Conservation (phyloP, 1,284 basidiomycete genomes). For the Schizopora paradoxa region DNA sequence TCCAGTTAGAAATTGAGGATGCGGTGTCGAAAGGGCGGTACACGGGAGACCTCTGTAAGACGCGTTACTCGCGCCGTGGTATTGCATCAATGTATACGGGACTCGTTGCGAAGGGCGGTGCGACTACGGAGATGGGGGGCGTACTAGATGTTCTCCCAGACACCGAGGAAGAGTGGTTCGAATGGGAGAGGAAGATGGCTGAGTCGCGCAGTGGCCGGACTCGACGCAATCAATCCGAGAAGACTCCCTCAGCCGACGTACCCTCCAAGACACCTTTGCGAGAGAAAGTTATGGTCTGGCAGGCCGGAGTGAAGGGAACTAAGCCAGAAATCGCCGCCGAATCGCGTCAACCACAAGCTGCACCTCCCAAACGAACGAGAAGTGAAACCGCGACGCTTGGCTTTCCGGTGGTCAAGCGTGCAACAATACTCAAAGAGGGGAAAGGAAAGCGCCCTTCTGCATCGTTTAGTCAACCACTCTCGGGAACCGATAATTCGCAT, state of each 20-base stretch:
- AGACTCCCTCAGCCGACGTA: background rate
- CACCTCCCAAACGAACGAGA: background rate
- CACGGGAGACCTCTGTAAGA: constrained; percentile 14
- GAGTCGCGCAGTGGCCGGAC: constrained; percentile 9
- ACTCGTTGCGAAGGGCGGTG: background rate
- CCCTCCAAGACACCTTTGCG: constrained; percentile 5
- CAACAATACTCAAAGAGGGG: constrained; percentile 4
- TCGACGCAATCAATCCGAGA: constrained; percentile 12
- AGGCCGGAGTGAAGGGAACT: constrained; percentile 11
- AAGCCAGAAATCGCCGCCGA: constrained; percentile 1
- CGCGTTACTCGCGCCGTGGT: constrained; percentile 13
- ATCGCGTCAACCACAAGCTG: background rate
- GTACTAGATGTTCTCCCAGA: constrained; percentile 17
- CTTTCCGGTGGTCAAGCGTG: constrained; percentile 17
- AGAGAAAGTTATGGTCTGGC: constrained; percentile 16
- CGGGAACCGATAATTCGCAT: background rate
- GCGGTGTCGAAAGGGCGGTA: constrained; percentile 13
- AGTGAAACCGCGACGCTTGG: constrained; percentile 8
- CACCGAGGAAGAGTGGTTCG: constrained; percentile 23
- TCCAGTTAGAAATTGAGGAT: constrained; percentile 17
- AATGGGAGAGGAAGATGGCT: constrained; percentile 18
- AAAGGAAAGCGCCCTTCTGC: constrained; percentile 1
- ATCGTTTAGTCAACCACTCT: background rate
- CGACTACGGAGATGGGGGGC: constrained; percentile 8
- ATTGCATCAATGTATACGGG: constrained; percentile 12